phyloP scores from a whole-genome alignment of 345 rosid species.

The Dipteronia dyeriana region DNA sequence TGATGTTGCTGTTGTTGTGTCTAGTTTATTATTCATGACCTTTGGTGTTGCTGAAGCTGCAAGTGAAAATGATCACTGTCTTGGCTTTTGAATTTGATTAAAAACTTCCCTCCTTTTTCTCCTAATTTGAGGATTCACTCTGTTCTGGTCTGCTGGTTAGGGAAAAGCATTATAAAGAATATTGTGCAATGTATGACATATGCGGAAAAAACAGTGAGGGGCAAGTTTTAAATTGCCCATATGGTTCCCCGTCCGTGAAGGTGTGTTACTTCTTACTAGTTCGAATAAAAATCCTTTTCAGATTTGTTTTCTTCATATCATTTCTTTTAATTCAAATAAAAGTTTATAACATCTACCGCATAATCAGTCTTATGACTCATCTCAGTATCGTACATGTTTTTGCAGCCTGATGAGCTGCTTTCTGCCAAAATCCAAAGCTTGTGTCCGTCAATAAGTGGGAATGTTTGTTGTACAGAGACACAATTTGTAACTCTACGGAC shows the following conservation, averaged over 20 bases:
- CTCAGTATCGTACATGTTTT: slow-evolving; percentile 26
- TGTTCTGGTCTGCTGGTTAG: slow-evolving; percentile 34
- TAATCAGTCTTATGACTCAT: not conserved
- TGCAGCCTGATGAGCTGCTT: slow-evolving; percentile 83
- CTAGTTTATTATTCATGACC: not conserved
- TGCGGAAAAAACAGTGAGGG: slow-evolving; percentile 93
- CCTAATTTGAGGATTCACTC: slow-evolving; percentile 18
- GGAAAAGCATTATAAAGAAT: slow-evolving; percentile 67
- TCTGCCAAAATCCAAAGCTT: slow-evolving; percentile 93
- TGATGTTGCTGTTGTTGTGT: not conserved
- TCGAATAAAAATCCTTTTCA: not conserved
- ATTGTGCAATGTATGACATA: slow-evolving; percentile 93
- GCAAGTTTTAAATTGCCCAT: slow-evolving; percentile 84
- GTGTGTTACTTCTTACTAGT: slow-evolving; percentile 34
- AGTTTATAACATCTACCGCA: not conserved
- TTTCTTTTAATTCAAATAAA: not conserved
- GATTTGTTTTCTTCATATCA: not conserved
- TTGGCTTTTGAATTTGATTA: slow-evolving; percentile 4
- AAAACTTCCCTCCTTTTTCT: not conserved
- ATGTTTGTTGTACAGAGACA: slow-evolving; percentile 88
- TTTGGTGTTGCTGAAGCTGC: slow-evolving; percentile 7
- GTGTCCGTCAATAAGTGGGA: slow-evolving; percentile 87
- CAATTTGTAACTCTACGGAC: slow-evolving; percentile 86
- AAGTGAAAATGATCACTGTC: not conserved
- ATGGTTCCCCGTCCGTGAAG: slow-evolving; percentile 68